Evolutionary conservation across 352 stramenopile species (phyloP).

Genomic region (Globisporangium cederbergense): DNA sequence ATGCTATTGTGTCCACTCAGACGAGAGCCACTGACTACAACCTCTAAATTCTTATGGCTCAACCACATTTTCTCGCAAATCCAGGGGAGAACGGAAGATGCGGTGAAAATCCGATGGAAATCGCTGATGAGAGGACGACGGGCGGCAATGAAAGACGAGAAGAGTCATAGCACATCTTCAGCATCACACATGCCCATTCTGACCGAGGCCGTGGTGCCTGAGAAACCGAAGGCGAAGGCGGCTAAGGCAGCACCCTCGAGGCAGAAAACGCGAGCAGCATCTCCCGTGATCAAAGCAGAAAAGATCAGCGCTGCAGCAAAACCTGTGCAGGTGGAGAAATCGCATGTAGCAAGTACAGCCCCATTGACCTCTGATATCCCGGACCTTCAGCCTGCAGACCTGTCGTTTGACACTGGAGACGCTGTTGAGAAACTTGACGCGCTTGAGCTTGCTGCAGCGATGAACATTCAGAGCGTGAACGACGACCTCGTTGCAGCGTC

Average conservation of each 20-base stretch:
- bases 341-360: conserved; percentile 4
- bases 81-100: conserved; percentile 89
- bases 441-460: conserved; percentile 27
- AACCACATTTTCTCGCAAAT: neutral
- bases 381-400: conserved; percentile 12
- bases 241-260: conserved; percentile 35
- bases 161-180: conserved; percentile 17
- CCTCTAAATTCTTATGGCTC: neutral
- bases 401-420: conserved; percentile 14
- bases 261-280: conserved; percentile 33
- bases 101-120: conserved; percentile 93
- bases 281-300: conserved; percentile 28
- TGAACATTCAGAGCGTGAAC: conserved; percentile 55
- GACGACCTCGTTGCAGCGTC: conserved; percentile 65
- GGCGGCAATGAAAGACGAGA: conserved; percentile 68
- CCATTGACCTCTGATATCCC: neutral
- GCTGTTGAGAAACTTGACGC: conserved; percentile 19
- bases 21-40: neutral
- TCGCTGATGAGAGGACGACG: conserved; percentile 81
- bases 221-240: conserved; percentile 33
- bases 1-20: neutral
- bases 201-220: conserved; percentile 7
- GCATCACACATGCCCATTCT: conserved; percentile 4
- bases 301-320: conserved; percentile 7
- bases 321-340: conserved; percentile 6